Evolutionary conservation across 768 basidiomycete species (phyloP).

Genomic region (Cyclocybe cylindracea): DNA sequence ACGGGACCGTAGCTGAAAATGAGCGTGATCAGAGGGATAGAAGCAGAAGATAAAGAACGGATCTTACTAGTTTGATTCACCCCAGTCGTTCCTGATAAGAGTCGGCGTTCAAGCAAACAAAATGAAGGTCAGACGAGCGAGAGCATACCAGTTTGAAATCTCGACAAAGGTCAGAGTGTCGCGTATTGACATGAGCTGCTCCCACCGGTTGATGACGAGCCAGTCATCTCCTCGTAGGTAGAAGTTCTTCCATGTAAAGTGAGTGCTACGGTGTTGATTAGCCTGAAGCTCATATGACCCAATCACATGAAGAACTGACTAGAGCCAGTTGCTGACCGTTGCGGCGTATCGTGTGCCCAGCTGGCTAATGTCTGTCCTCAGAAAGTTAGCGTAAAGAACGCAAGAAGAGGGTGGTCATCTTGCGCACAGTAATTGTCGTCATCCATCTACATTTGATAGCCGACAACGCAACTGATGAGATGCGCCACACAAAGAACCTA

Average conservation of each 20-base stretch:
- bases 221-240: constrained; percentile 68
- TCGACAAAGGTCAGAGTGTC: constrained; percentile 57
- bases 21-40: neutral
- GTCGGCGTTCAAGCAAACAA: neutral
- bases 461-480: neutral
- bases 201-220: constrained; percentile 71
- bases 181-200: constrained; percentile 62
- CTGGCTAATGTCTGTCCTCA: constrained; percentile 38
- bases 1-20: constrained; percentile 54
- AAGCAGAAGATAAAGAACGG: neutral
- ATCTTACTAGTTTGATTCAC: constrained; percentile 70
- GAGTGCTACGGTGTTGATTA: constrained; percentile 35
- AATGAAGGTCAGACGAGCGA: neutral
- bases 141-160: constrained; percentile 63
- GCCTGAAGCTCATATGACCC: neutral
- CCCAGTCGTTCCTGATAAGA: constrained; percentile 63
- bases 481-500: neutral
- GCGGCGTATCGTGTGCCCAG: constrained; percentile 45
- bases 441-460: constrained; percentile 29
- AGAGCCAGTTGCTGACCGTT: constrained; percentile 49
- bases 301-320: constrained; percentile 27
- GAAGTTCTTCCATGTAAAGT: constrained; percentile 63
- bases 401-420: neutral
- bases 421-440: constrained; percentile 51
- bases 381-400: neutral